Base-by-base conservation (phyloP, 2,329 filamentous ascomycete genomes). In the Plectosphaerella plurivora region DNA sequence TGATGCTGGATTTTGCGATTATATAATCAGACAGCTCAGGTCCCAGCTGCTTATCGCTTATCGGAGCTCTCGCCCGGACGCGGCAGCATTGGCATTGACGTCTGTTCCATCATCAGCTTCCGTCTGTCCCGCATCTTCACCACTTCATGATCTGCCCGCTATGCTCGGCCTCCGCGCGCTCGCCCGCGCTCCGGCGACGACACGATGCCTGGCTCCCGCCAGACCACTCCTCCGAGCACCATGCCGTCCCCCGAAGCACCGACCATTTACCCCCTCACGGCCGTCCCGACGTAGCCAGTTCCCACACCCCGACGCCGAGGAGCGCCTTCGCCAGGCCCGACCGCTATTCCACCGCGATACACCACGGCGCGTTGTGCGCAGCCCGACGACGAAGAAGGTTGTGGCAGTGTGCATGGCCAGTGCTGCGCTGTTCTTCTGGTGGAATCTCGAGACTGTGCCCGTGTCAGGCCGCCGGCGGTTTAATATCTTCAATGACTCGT, bases 381-480 rank as follows among this genome's bases (percentile, higher is more conserved):
- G 67, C 53, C 67, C 67, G 22, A 66, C 61, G 49, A 73, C 73
- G 45, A 67, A 69, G 51, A 60, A 70, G 25, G 66, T 80, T 14
- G 63, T 76, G 15, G 57, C 71, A 1, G 55, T 72, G 14, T 71
- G 73, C 25, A 65, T 73, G 15, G 61, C 67, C n/a, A 73, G 69
- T 44, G 80, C 77, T 4, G 61, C 75, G 2, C 63, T 64, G 9
- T 84, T 91, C 64, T 91, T 91, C 72, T 73, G 84, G 51, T 76
- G 72, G 63, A 87, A 91, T 64, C 72, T 89, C 42, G 86, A 93
- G 66, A 80, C 79, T 33, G 88, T 92, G 14, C 88, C 88, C 2
- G 79, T 91, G 7, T 87, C 84, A 5, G 86, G 87, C 0, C 81
- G 89, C 9, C 75, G 76, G 60, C 79, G 89, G 36, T 93, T 93